A percentile compares a stretch with the other conserved stretches of the same genome.
Conservation (phyloP, 1,284 basidiomycete species). For the Farysia itapuensis region DNA sequence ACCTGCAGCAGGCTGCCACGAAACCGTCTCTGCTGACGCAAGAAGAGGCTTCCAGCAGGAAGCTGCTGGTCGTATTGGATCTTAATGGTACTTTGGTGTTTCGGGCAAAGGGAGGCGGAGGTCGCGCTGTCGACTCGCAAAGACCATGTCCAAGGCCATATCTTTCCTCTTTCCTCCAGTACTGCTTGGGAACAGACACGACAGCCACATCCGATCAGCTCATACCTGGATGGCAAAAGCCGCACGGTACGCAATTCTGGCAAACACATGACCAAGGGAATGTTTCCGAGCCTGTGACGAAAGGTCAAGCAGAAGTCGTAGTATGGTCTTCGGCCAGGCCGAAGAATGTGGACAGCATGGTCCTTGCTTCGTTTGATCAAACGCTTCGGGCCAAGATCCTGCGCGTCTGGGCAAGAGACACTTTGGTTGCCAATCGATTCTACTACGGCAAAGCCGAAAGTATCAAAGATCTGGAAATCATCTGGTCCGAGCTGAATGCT, state of each 20-base stretch:
- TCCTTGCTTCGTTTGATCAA: conserved; percentile 37
- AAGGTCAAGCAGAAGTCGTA: conserved; percentile 75
- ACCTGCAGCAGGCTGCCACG: conserved; percentile 8
- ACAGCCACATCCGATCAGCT: conserved; percentile 1
- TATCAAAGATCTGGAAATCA: conserved; percentile 74
- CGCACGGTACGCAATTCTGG: conserved; percentile 48
- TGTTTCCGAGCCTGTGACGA: neutral
- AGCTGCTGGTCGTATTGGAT: conserved; percentile 72
- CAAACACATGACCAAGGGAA: neutral
- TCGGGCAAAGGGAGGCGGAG: conserved; percentile 62
- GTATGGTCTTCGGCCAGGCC: conserved; percentile 85
- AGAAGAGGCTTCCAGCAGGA: conserved; percentile 3
- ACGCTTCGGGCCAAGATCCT: conserved; percentile 63
- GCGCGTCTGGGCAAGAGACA: conserved; percentile 77
- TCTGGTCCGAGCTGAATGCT: conserved; percentile 67
- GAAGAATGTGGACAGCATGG: conserved; percentile 70
- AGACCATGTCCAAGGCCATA: conserved; percentile 65
- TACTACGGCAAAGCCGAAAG: conserved; percentile 15
- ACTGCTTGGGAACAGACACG: conserved; percentile 58
- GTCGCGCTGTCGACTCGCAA: conserved; percentile 12
- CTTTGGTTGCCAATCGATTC: conserved; percentile 63
- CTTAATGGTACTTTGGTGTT: conserved; percentile 80
- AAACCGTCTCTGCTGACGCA: conserved; percentile 5
- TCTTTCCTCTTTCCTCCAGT: conserved; percentile 68
- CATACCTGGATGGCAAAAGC: neutral